Evolutionary conservation across 306 rosid genomes (phyloP).

Genomic region (Cucurbita maxima): DNA sequence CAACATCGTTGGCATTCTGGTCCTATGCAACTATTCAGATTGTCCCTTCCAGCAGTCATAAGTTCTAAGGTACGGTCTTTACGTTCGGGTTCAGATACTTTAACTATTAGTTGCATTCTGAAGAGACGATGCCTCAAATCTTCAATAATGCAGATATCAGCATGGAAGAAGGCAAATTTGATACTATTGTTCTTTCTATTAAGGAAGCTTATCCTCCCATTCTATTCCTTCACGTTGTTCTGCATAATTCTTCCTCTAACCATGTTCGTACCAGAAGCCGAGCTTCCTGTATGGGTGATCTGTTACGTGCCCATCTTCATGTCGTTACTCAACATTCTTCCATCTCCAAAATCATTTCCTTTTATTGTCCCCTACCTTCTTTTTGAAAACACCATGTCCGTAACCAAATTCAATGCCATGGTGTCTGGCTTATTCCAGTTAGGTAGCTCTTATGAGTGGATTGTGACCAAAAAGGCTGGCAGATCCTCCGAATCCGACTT

Average conservation of each 20-base stretch:
- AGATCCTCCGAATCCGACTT: conserved; percentile 80
- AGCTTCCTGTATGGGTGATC: conserved; percentile 88
- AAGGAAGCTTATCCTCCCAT: conserved; percentile 86
- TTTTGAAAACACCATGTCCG: conserved; percentile 92
- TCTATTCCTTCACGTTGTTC: conserved; percentile 88
- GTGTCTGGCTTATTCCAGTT: conserved; percentile 82
- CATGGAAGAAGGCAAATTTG: conserved; percentile 82
- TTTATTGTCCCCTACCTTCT: conserved; percentile 86
- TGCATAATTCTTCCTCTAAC: conserved; percentile 90
- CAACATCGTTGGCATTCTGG: conserved; percentile 99
- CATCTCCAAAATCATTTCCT: conserved; percentile 87
- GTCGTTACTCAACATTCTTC: conserved; percentile 87
- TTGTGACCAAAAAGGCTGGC: conserved; percentile 88
- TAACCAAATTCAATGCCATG: conserved; percentile 95
- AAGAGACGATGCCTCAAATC: conserved; percentile 4
- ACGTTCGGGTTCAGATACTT: background rate
- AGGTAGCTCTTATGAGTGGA: conserved; percentile 94
- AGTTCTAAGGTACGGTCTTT: conserved; percentile 51
- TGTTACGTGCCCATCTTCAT: conserved; percentile 81
- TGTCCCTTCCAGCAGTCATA: conserved; percentile 76
- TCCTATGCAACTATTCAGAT: conserved; percentile 89
- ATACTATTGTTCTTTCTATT: conserved; percentile 70
- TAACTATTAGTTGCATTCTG: background rate
- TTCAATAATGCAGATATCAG: conserved; percentile 53
- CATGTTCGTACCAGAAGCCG: conserved; percentile 96